Evolutionary conservation across 202 grass and related monocot genomes (phyloP).

Genomic region (Cymbopogon flexuosus): DNA sequence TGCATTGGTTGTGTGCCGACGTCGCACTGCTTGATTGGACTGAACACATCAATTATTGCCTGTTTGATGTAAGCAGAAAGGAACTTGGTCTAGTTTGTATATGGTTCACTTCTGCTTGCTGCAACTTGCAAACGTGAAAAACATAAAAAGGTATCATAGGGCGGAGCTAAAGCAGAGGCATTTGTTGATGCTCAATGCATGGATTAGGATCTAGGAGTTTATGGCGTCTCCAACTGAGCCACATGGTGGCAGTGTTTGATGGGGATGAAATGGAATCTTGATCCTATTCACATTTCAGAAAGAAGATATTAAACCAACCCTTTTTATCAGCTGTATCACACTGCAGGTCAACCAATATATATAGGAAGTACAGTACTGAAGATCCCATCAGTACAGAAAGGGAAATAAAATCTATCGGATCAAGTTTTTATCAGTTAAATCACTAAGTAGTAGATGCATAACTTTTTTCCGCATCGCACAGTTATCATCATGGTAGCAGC

Average conservation of each 20-base stretch:
- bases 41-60: constrained; percentile 45
- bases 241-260: constrained; percentile 35
- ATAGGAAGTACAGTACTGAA: constrained; percentile 6
- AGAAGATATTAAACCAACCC: background rate
- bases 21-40: constrained; percentile 35
- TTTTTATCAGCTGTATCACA: background rate
- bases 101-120: constrained; percentile 3
- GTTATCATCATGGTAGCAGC: constrained; percentile 10
- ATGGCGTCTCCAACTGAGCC: constrained; percentile 34
- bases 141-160: background rate
- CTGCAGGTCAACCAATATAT: background rate
- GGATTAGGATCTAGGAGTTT: constrained; percentile 32
- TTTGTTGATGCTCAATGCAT: background rate
- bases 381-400: background rate
- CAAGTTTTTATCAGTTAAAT: background rate
- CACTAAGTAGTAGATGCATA: background rate
- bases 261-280: constrained; percentile 37
- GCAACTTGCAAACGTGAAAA: constrained; percentile 27
- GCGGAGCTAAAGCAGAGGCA: background rate
- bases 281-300: constrained; percentile 20
- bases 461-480: constrained; percentile 18
- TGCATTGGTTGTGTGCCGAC: constrained; percentile 23
- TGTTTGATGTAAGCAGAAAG: constrained; percentile 34
- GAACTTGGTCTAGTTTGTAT: constrained; percentile 1
- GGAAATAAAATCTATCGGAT: background rate